These are phyloP conservation scores for Penicillium decumbens DNA, from an alignment of 2,329 filamentous ascomycete species.

Conservation along the genomic window DNA sequence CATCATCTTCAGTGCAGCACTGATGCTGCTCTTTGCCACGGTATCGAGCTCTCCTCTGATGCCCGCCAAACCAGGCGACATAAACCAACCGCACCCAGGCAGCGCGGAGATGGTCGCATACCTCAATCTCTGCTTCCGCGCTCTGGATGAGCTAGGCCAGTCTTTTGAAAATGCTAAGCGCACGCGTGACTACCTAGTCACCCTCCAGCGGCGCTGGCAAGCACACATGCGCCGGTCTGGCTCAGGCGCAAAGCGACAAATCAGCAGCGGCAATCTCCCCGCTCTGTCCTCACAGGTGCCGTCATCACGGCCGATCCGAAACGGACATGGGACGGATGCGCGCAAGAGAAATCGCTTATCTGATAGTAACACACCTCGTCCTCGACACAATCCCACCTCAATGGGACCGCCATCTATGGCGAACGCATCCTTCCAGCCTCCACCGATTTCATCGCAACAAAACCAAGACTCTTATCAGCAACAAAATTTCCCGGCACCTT, in stretches of 20 bases:
- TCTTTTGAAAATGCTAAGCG: constrained; percentile 42
- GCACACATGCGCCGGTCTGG: constrained; percentile 33
- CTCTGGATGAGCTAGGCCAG: constrained; percentile 40
- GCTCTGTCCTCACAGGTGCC: constrained; percentile 7
- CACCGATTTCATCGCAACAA: constrained; percentile 5
- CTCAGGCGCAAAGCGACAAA: constrained; percentile 28
- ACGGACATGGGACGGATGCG: constrained; percentile 3
- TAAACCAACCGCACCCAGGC: constrained; percentile 17
- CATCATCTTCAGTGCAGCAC: constrained; percentile 44
- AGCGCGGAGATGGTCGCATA: constrained; percentile 34
- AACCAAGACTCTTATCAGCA: constrained; percentile 5
- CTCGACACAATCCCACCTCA: background rate
- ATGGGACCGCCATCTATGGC: constrained; percentile 1
- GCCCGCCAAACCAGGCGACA: constrained; percentile 20
- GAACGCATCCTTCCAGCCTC: constrained; percentile 3
- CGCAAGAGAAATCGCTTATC: constrained; percentile 26
- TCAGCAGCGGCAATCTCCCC: constrained; percentile 20
- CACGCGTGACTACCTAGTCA: constrained; percentile 38
- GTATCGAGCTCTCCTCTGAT: constrained; percentile 31
- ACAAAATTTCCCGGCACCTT: constrained; percentile 7
- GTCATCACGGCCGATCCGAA: constrained; percentile 10
- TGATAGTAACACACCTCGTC: background rate
- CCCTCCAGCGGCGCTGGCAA: constrained; percentile 39
- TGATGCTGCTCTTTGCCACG: constrained; percentile 39
- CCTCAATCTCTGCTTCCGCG: constrained; percentile 42